Evolutionary conservation across 2,329 filamentous ascomycete genomes (phyloP), one percentile per base, ranked within the genome.

Genomic region (Apiospora marii): DNA sequence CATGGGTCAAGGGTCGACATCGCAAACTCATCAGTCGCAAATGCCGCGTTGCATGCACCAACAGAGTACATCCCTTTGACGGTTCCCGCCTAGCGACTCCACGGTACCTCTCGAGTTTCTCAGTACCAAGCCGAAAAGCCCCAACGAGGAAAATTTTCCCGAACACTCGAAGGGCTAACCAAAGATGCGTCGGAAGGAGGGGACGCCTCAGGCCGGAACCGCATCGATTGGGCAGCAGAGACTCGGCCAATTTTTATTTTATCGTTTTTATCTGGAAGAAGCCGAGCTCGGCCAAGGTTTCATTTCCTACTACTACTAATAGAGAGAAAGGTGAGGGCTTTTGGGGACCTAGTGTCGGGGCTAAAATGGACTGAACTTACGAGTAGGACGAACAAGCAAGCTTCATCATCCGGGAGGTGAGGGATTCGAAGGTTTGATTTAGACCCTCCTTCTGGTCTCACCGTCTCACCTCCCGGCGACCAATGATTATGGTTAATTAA

Each of bases 1-100:
- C 82, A 83, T 82, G 83, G 83, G 83, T 83, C 83, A 80, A 79
- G 82, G 83, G 78, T 83, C 78, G 76, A 81, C 48, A 41, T 51
- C 48, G 77, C 68, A 41, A 70, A 70, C 46, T 43, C n/a, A 51
- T 70, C 46, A 48, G 37, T 70, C 24, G 49, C 48, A 70, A 70
- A 70, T 70, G 49, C 68, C 68, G 68, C 68, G 68, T 70, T 27
- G 49, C 68, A 53, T 22, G 48, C 49, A 53, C 37, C 46, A 43
- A 70, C 37, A n/a, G 4, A 58, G 68, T 70, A 53, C 68, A 58
- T 41, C 30, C 46, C 46, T 78, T 76, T 76, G 74, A 69, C 74
- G 73, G 58, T 72, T 74, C 71, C 74, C 72, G 72, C 74, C 72
- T 70, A 53, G 34, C 14, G 30, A 70, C 34, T 41, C 58, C 30